Percentiles rank a stretch among this genome's conserved stretches.
These are phyloP conservation scores for Chrysanthemum seticuspe DNA, from an alignment of 129 eudicot species.

Conservation along the genomic window DNA sequence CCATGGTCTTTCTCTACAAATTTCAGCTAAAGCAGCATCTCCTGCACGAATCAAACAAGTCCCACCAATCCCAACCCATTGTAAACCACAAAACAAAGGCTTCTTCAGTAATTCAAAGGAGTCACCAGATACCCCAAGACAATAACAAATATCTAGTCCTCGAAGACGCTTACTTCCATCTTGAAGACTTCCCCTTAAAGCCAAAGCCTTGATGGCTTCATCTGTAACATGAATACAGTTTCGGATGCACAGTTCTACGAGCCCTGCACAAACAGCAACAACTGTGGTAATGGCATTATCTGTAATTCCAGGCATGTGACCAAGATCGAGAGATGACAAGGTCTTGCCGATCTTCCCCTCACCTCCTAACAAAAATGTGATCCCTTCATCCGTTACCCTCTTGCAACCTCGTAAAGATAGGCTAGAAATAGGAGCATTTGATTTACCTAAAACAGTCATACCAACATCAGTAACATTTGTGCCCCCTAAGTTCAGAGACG, in stretches of 20 bases:
- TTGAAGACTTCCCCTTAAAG: conserved; percentile 27
- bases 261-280: conserved; percentile 21
- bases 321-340: conserved; percentile 45
- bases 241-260: conserved; percentile 53
- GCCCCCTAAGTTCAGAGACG: conserved; percentile 49
- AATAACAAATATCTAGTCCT: conserved; percentile 47
- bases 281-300: conserved; percentile 35
- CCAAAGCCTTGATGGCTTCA: conserved; percentile 43
- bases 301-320: conserved; percentile 55
- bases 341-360: conserved; percentile 42
- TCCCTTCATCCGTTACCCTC: conserved; percentile 60
- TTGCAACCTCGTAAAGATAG: conserved; percentile 54
- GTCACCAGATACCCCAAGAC: conserved; percentile 38
- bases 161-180: conserved; percentile 24
- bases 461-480: conserved; percentile 64
- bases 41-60: conserved; percentile 34
- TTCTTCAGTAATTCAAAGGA: conserved; percentile 33
- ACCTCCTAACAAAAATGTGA: conserved; percentile 36
- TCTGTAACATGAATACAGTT: conserved; percentile 57
- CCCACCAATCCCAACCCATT: conserved; percentile 63
- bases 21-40: conserved; percentile 14
- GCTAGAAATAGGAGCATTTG: conserved; percentile 37
- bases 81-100: conserved; percentile 51
- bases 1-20: conserved; percentile 42
- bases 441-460: conserved; percentile 44